Evolutionary conservation across 345 rosid genomes (phyloP), one percentile per base, ranked within the genome.

Genomic region (Chamaenerion angustifolium): DNA sequence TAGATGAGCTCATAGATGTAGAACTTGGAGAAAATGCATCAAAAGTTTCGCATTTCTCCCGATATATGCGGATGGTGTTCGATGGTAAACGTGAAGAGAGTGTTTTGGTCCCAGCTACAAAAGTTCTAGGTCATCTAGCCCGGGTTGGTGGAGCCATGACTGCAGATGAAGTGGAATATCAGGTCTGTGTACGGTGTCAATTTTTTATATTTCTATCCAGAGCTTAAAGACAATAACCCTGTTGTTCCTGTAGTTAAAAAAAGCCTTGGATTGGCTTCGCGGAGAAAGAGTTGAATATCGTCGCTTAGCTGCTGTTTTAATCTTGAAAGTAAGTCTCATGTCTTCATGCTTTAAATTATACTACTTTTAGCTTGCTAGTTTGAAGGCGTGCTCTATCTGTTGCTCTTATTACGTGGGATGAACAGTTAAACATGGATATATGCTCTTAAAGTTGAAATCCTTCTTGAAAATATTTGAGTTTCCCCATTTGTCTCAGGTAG

Each of bases 81-180:
- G 99, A 82, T 46, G 79, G 61, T 35, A 88, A 82, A 75, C 88
- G 90, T 35, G 99, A 88, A 63, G 82, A 71, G 35, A 95, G 83
- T 45, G 79, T 79, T 56, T 66, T 93, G 74, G 76, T 78, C 58
- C 95, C 77, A 79, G 92, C 97, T 53, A 93, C 96, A 72, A 71
- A 63, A 68, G 99, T 93, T 64, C 78, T 93, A 69, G 99, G 99
- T 35, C 99, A 93, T 56, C 37, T 31, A 58, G 97, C 95, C 4
- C 78, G 94, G 83, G 92, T 95, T 14, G 97, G 99, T 52, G 99
- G 99, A 51, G 95, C 92, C 41, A 85, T 93, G 99, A 85, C 94
- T 51, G 95, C 99, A 11, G 99, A 93, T 60, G 94, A 88, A 88
- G 93, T 88, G 65, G 95, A 88, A 55, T 68, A 81, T 74, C 97